Evolutionary conservation across 2,329 filamentous ascomycete genomes (phyloP), one percentile per base, ranked within the genome.

Genomic region (Calonectria honghensis): DNA sequence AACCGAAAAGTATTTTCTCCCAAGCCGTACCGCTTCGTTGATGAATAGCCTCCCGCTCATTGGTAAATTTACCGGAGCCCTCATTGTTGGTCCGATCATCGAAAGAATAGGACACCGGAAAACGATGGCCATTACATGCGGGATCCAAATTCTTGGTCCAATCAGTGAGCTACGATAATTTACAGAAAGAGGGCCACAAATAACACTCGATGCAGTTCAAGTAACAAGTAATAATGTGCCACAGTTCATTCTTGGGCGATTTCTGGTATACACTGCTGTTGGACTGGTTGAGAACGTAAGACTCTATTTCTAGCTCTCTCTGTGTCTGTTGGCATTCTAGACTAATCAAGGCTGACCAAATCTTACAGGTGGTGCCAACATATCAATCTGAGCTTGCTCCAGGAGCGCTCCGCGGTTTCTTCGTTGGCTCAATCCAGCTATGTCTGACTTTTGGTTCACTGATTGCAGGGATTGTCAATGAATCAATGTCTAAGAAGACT

Each of bases 391-490:
- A 64, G 13, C 37, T 64, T 18, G 59, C 59, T 13, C 59, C 59
- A 4, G 59, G 37, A 27, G 24, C 24, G 7, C 37, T 64, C 9
- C 59, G 59, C 11, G 59, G 59, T 20, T 64, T 64, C 35, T 64
- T 64, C 14, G 59, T 64, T 14, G 59, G 59, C 24, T 64, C 59
- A 2, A 64, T 64, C 24, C 59, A 64, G 27, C 59, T 64, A 6
- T 64, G 59, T 13, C 39, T 64, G 2, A 64, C 59, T 10, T 45
- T 48, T 11, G 59, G 59, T 0, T 64, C 59, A 9, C 18, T 64
- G 14, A 64, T 64, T 32, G 59, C 59, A 1, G 59, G 59, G 6
- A 64, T 64, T 64, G 59, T 64, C n/a, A 64, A 64, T 13, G 37
- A 64, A 24, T 64, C 27, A 10, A 64, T 64, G 59, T 64, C 59